Evolutionary conservation across 345 rosid genomes (phyloP).

Genomic region (Orychophragmus violaceus): DNA sequence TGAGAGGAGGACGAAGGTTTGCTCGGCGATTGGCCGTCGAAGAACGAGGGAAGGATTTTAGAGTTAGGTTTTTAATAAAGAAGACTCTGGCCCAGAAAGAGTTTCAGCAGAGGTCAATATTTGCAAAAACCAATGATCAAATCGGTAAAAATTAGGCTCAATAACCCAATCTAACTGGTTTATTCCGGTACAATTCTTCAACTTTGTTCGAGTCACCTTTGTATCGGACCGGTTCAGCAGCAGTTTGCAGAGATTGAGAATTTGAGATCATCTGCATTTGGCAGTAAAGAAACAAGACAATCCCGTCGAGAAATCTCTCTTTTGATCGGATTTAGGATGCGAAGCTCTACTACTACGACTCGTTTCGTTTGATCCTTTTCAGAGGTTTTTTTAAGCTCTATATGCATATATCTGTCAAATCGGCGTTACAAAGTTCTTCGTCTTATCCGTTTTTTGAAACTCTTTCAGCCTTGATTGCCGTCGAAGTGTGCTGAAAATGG

Average conservation of each 20-base stretch:
- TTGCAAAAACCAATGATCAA: no score
- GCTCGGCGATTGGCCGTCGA: no score
- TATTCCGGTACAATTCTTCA: background rate
- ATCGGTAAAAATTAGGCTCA: no score
- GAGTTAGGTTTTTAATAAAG: no score
- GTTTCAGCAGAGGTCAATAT: no score
- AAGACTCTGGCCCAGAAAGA: no score
- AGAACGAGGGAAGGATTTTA: no score
- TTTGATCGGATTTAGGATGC: no score
- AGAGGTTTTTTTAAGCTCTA: background rate
- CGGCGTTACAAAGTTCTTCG: background rate
- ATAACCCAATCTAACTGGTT: background rate
- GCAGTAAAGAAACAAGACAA: no score
- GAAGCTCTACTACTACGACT: background rate
- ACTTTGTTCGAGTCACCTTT: background rate
- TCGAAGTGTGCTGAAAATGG: slow-evolving; percentile 31
- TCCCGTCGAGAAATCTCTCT: no score
- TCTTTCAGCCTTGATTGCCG: background rate
- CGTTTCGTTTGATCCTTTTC: slow-evolving; percentile 7
- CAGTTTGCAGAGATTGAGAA: slow-evolving; percentile 14
- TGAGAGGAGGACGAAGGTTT: no score
- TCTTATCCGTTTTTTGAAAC: slow-evolving; percentile 2
- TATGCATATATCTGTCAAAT: background rate
- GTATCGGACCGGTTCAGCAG: slow-evolving; percentile 21
- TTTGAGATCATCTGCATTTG: slow-evolving; percentile 17